Evolutionary conservation across 192 early-diverging fungal genomes (phyloP).

Genomic region (Rhizoclosmatium sp.): DNA sequence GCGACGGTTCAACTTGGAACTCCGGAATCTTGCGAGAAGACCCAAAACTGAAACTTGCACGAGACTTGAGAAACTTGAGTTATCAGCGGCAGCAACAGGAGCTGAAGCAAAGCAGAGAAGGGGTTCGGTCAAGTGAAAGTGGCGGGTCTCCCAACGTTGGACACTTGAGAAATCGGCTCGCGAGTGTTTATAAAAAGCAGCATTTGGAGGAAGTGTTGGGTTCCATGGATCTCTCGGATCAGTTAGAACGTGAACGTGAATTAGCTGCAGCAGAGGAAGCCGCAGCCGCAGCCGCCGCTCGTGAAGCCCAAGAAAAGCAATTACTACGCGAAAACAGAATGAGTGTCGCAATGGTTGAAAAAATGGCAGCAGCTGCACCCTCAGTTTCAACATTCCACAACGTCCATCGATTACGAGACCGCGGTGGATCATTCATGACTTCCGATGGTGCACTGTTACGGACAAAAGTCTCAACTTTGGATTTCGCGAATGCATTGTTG

Average conservation of each 20-base stretch:
- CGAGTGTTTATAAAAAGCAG: constrained; percentile 16
- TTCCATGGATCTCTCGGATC: background rate
- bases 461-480: background rate
- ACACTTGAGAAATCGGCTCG: background rate
- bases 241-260: background rate
- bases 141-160: background rate
- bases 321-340: background rate
- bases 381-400: background rate
- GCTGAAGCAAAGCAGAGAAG: background rate
- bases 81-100: background rate
- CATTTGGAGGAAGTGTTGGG: constrained; percentile 18
- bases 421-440: background rate
- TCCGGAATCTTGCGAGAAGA: constrained; percentile 21
- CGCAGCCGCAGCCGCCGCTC: background rate
- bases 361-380: background rate
- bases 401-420: background rate
- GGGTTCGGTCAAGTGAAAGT: background rate
- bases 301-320: background rate
- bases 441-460: background rate
- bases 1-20: constrained; percentile 28
- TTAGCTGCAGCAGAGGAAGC: background rate
- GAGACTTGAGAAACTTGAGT: background rate
- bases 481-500: background rate
- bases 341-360: background rate
- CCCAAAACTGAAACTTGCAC: background rate